These are phyloP conservation scores for Phytophthora quininea DNA, from an alignment of 352 stramenopile genomes.

Conservation along the genomic window DNA sequence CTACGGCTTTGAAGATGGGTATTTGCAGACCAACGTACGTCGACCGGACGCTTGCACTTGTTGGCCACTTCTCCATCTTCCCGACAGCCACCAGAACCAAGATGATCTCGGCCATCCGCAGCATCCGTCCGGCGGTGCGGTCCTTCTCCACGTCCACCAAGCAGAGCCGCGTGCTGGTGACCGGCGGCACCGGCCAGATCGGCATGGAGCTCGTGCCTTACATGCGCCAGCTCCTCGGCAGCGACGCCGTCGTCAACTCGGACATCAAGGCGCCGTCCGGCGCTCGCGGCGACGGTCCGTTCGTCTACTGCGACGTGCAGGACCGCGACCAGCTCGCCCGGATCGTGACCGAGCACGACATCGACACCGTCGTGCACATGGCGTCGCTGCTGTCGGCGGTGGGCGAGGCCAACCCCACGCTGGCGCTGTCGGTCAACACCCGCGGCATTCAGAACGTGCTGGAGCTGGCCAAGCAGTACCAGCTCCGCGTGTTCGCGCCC, in stretches of 20 bases:
- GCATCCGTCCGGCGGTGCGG: conserved; percentile 9
- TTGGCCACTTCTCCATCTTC: conserved; percentile 28
- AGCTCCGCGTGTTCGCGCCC: conserved; percentile 87
- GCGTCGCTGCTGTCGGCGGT: conserved; percentile 90
- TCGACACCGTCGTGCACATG: conserved; percentile 92
- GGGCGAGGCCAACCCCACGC: conserved; percentile 90
- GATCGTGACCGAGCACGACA: conserved; percentile 87
- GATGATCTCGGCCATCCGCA: conserved; percentile 17
- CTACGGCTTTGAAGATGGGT: conserved; percentile 5
- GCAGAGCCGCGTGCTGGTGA: conserved; percentile 71
- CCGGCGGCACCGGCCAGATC: conserved; percentile 83
- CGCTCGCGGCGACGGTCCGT: conserved; percentile 52
- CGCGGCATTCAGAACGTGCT: conserved; percentile 91
- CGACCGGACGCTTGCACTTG: neutral
- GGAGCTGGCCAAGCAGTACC: conserved; percentile 88
- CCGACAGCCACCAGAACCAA: conserved; percentile 10
- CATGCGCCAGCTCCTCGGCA: conserved; percentile 67
- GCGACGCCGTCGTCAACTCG: conserved; percentile 77
- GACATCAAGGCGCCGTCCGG: conserved; percentile 72
- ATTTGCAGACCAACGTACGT: neutral
- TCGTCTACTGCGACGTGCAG: conserved; percentile 87
- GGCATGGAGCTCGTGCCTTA: conserved; percentile 88
- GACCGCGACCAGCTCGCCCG: conserved; percentile 75
- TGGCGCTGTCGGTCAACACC: conserved; percentile 91
- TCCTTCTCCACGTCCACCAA: conserved; percentile 18